Base-by-base conservation (phyloP, 306 rosid species). In the Urtica urens region DNA sequence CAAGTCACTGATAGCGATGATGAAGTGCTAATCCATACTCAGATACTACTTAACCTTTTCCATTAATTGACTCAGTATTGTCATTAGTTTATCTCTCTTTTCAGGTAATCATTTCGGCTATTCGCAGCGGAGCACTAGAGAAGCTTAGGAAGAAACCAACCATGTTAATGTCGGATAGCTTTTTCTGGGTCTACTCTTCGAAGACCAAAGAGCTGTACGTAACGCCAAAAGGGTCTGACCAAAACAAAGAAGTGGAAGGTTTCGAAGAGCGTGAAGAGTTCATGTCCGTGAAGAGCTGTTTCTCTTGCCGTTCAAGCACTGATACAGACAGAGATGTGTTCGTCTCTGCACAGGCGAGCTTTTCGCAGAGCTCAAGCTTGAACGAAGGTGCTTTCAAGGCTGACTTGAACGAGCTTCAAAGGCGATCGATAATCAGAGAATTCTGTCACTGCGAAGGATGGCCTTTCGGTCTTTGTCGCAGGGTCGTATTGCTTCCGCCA, bases 381-480 rank as follows among this genome's bases (percentile, higher is more conserved):
- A 13, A 35, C n/a, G 10, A 3, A 14, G 40, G 40, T 35, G n/a
- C 3, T 31, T 7, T 67, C 38, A 82, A 71, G 2, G 8, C 71
- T 61, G 92, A 81, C 8, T 53, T 76, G 25, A 64, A 46, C 9
- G 74, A 60, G 23, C 61, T 59, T 49, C 66, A 73, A 77, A 69
- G 60, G 81, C 78, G 75, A 10, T 75, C 93, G 0, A 72, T 71
- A 62, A 68, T 90, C 66, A 84, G 51, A 53, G 85, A 90, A 67
- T 49, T 82, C 6, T 69, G 82, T 49, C 99, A 85, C 18, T 90
- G 95, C 59, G 69, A 85, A 34, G 99, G 99, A 2, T 90, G 99
- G 99, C 96, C 99, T 1, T 90, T 90, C 29, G 99, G 96, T 21
- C 75, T 90, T 25, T 79, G 87, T 53, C 74, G 94, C 25, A 85